Evolutionary conservation across 2,329 filamentous ascomycete species (phyloP).

Genomic region (Seiridium cupressi): DNA sequence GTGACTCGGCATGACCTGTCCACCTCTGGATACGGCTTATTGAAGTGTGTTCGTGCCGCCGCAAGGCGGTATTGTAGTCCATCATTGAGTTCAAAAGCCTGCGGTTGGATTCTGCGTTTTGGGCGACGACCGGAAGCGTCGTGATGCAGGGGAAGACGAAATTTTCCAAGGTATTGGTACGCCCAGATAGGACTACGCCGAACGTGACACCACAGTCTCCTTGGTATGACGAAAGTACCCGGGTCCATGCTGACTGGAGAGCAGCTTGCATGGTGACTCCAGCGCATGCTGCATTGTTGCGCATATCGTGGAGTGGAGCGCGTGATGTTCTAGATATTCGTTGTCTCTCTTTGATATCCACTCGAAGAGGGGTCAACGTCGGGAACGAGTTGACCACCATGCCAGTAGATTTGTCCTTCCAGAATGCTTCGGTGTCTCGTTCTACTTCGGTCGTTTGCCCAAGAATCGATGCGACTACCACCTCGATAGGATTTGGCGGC

Average conservation of each 20-base stretch:
- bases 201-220: constrained; percentile 75
- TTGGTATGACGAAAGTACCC: constrained; percentile 71
- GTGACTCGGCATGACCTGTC: constrained; percentile 61
- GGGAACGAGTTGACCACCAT: constrained; percentile 72
- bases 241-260: constrained; percentile 76
- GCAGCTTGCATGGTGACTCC: constrained; percentile 75
- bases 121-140: constrained; percentile 72
- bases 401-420: constrained; percentile 54
- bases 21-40: constrained; percentile 71
- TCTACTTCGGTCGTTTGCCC: neutral
- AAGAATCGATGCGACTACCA: neutral
- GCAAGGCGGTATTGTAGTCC: constrained; percentile 59
- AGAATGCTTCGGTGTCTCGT: constrained; percentile 50
- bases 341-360: constrained; percentile 31
- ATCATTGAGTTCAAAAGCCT: constrained; percentile 64
- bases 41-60: constrained; percentile 70
- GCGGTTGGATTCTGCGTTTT: constrained; percentile 50
- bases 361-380: constrained; percentile 63
- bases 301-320: constrained; percentile 44
- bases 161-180: constrained; percentile 55
- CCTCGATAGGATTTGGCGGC: neutral
- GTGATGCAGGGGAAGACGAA: constrained; percentile 77
- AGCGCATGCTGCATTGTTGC: constrained; percentile 50
- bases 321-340: constrained; percentile 35
- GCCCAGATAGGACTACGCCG: constrained; percentile 77